These are phyloP conservation scores for Flaveria trinervia DNA, from an alignment of 129 eudicot species.

Conservation along the genomic window DNA sequence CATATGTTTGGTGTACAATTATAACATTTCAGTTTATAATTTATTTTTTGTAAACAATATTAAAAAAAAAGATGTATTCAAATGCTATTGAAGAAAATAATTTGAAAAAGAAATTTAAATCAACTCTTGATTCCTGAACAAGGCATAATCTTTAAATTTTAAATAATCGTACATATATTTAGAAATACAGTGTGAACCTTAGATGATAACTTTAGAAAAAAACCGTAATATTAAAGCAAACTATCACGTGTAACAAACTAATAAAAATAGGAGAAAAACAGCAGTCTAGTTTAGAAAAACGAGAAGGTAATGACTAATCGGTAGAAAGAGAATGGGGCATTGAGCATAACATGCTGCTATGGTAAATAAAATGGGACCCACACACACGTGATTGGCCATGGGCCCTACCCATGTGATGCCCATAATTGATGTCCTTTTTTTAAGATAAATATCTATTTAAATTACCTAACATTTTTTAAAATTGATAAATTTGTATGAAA, in stretches of 20 bases:
- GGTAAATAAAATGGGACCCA: slow-evolving; percentile 24
- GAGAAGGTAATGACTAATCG: not conserved
- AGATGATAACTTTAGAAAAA: not conserved
- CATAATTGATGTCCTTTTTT: slow-evolving; percentile 17
- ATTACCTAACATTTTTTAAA: not conserved
- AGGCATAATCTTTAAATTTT: not conserved
- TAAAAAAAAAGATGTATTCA: not conserved
- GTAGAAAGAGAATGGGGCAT: not conserved
- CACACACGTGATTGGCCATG: slow-evolving; percentile 24
- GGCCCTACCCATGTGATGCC: slow-evolving; percentile 35
- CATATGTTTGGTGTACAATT: not conserved
- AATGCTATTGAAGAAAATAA: not conserved
- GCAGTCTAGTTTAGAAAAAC: slow-evolving; percentile 21
- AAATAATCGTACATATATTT: not conserved
- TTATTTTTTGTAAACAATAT: not conserved
- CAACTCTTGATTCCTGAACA: not conserved
- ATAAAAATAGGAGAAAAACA: slow-evolving; percentile 10
- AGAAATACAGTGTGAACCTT: not conserved
- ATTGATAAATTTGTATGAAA: not conserved
- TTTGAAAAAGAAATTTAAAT: not conserved
- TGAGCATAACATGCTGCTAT: slow-evolving; percentile 16
- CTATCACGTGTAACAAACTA: not conserved
- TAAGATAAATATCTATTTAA: not conserved
- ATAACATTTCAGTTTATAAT: not conserved
- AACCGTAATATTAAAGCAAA: too few species aligned